Conservation (phyloP, 2,329 filamentous ascomycete genomes). For the Diaporthe caulivora region DNA sequence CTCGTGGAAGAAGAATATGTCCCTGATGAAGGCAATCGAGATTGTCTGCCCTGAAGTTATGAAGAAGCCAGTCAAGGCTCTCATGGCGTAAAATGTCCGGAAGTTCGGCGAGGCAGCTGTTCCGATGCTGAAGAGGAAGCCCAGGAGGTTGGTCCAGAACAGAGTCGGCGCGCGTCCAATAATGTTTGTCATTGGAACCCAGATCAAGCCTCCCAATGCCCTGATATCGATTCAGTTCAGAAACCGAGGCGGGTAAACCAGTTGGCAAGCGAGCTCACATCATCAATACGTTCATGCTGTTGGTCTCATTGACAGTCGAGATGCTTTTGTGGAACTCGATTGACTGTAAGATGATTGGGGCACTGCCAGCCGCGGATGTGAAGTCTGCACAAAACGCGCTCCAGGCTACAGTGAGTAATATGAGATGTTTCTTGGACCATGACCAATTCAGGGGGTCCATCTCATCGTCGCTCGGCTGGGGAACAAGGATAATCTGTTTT, state of each 20-base stretch:
- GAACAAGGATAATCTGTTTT: constrained; percentile 23
- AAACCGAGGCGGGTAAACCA: neutral
- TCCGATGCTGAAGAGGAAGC: constrained; percentile 44
- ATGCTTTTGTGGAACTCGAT: neutral
- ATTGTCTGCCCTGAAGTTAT: constrained; percentile 58
- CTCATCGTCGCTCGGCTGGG: constrained; percentile 38
- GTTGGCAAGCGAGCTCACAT: constrained; percentile 19
- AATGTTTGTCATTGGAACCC: constrained; percentile 43
- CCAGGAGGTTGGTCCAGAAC: constrained; percentile 47
- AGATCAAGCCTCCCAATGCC: constrained; percentile 43
- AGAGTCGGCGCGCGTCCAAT: constrained; percentile 42
- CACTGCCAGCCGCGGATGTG: constrained; percentile 30
- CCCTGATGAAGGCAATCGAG: constrained; percentile 51
- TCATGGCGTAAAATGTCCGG: constrained; percentile 44
- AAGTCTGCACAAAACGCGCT: constrained; percentile 40
- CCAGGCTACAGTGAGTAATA: constrained; percentile 40
- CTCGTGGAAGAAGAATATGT: constrained; percentile 63
- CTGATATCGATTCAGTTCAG: neutral
- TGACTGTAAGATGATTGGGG: constrained; percentile 15
- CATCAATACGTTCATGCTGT: constrained; percentile 38
- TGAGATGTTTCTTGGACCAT: constrained; percentile 40
- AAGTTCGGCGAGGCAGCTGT: constrained; percentile 43
- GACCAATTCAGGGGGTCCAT: constrained; percentile 43
- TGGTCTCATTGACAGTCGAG: constrained; percentile 30
- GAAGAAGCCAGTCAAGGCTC: constrained; percentile 57